Percentiles rank a stretch among this genome's conserved stretches.
Conservation (phyloP, 2,329 filamentous ascomycete species). For the Tothia fuscella region DNA sequence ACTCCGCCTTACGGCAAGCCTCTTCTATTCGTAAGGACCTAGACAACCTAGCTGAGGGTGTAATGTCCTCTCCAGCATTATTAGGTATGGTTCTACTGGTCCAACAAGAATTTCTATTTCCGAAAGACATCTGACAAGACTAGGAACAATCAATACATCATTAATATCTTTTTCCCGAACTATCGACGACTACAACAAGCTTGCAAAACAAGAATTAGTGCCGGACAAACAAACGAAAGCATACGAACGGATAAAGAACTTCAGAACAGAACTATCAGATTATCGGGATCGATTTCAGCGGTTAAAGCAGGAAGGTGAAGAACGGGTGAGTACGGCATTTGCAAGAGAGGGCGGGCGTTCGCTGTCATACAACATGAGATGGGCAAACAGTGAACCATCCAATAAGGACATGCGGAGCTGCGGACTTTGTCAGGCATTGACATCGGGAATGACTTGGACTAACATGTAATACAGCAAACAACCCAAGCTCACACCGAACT, state of each 20-base stretch:
- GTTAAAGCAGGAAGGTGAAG: slow-evolving; percentile 66
- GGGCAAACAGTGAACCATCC: background rate
- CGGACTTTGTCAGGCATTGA: background rate
- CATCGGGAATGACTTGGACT: background rate
- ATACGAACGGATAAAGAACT: slow-evolving; percentile 70
- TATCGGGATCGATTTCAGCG: slow-evolving; percentile 68
- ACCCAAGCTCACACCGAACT: slow-evolving; percentile 68
- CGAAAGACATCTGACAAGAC: slow-evolving; percentile 1
- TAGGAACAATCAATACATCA: slow-evolving; percentile 63
- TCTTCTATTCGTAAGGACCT: slow-evolving; percentile 68
- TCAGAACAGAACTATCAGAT: slow-evolving; percentile 68
- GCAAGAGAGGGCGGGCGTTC: no score
- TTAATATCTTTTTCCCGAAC: slow-evolving; percentile 76
- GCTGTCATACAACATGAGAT: no score
- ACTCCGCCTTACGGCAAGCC: slow-evolving; percentile 74
- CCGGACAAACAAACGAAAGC: slow-evolving; percentile 88
- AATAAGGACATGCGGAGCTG: background rate
- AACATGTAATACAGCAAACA: slow-evolving; percentile 32
- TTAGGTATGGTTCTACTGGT: slow-evolving; percentile 36
- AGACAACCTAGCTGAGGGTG: slow-evolving; percentile 51
- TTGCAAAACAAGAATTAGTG: slow-evolving; percentile 81
- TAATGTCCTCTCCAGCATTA: slow-evolving; percentile 48
- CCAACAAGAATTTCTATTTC: background rate
- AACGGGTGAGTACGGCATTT: slow-evolving; percentile 48
- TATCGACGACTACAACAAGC: slow-evolving; percentile 78